Conservation (phyloP, 768 basidiomycete genomes). For the Lactarius sp. region DNA sequence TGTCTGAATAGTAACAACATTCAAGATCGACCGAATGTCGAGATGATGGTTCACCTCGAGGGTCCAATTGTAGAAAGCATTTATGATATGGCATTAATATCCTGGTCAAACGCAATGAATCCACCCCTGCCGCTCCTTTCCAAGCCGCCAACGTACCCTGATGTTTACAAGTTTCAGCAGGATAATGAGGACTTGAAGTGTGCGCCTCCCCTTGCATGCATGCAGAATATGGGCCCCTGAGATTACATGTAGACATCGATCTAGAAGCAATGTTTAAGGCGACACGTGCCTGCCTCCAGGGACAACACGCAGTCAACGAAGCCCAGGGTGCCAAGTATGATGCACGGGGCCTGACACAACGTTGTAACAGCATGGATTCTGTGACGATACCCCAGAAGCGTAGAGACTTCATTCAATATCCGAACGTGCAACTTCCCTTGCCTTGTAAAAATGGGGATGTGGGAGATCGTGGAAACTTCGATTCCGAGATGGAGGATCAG, state of each 20-base stretch:
- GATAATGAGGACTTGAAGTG: slow-evolving; percentile 29
- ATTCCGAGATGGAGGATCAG: not conserved
- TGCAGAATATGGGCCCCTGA: not conserved
- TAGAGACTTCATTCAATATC: not conserved
- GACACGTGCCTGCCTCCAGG: slow-evolving; percentile 10
- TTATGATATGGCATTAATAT: slow-evolving; percentile 64
- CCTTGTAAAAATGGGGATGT: not conserved
- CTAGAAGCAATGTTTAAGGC: not conserved
- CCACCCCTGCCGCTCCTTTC: slow-evolving; percentile 42
- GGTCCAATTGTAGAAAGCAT: slow-evolving; percentile 65
- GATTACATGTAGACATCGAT: slow-evolving; percentile 8
- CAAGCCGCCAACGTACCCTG: slow-evolving; percentile 32
- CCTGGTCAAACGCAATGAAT: slow-evolving; percentile 48
- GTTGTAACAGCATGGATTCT: not conserved
- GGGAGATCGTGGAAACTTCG: too few relatives aligned
- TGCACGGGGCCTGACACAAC: not conserved
- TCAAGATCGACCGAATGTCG: slow-evolving; percentile 49
- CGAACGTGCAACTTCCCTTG: slow-evolving; percentile 2
- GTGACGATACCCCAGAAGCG: not conserved
- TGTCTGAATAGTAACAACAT: slow-evolving; percentile 66
- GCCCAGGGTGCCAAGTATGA: not conserved
- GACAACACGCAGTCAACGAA: slow-evolving; percentile 6
- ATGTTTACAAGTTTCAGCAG: slow-evolving; percentile 40
- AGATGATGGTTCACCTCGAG: slow-evolving; percentile 68
- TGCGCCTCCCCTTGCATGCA: slow-evolving; percentile 12